Evolutionary conservation across 2,329 filamentous ascomycete genomes (phyloP).

Genomic region (Fusarium clavum): DNA sequence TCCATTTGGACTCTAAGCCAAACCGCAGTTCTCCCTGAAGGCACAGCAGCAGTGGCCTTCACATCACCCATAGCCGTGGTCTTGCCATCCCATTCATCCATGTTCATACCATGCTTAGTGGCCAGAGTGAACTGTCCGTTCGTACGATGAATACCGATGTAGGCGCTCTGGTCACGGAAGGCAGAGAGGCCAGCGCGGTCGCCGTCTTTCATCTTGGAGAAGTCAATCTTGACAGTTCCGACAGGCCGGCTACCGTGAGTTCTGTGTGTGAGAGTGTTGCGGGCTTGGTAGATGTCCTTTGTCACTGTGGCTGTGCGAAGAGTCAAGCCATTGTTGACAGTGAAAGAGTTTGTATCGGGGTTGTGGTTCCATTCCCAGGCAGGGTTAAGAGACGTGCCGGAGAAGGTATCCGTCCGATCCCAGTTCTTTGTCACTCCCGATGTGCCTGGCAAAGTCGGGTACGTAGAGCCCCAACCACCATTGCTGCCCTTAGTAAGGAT

Average conservation of each 20-base stretch:
- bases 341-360: slow-evolving; percentile 62
- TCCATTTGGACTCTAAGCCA: slow-evolving; percentile 45
- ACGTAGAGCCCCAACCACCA: slow-evolving; percentile 61
- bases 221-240: slow-evolving; percentile 64
- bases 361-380: slow-evolving; percentile 74
- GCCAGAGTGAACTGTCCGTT: slow-evolving; percentile 47
- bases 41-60: slow-evolving; percentile 37
- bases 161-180: slow-evolving; percentile 65
- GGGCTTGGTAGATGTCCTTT: slow-evolving; percentile 59
- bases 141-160: slow-evolving; percentile 60
- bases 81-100: slow-evolving; percentile 49
- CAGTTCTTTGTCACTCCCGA: slow-evolving; percentile 38
- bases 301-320: slow-evolving; percentile 65
- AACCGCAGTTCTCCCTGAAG: slow-evolving; percentile 32
- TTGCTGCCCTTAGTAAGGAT: slow-evolving; percentile 54
- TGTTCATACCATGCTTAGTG: slow-evolving; percentile 53
- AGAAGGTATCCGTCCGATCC: slow-evolving; percentile 60
- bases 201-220: slow-evolving; percentile 60
- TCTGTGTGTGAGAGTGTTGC: slow-evolving; percentile 62
- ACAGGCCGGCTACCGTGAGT: slow-evolving; percentile 58
- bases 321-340: slow-evolving; percentile 57
- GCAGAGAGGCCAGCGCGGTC: slow-evolving; percentile 64
- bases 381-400: slow-evolving; percentile 54
- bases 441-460: slow-evolving; percentile 50
- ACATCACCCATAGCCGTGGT: slow-evolving; percentile 34